phyloP scores from a whole-genome alignment of 2,329 filamentous ascomycete genomes.

The Cladobotryum mycophilum region DNA sequence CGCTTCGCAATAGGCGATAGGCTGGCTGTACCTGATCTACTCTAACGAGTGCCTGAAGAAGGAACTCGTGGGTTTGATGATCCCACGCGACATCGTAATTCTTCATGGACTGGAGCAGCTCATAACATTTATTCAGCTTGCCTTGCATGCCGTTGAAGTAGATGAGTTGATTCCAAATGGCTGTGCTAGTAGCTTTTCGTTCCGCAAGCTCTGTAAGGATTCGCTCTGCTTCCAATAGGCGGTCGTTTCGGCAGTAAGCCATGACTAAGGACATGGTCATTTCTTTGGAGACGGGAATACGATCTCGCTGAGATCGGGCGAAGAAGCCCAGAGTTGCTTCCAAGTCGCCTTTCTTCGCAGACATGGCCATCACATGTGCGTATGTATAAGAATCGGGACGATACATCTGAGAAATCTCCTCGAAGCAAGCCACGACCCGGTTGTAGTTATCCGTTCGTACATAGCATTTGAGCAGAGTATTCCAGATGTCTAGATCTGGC shows the following conservation, averaged over 20 bases:
- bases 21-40: constrained; percentile 46
- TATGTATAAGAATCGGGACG: constrained; percentile 60
- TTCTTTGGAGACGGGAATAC: constrained; percentile 44
- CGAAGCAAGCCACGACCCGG: constrained; percentile 59
- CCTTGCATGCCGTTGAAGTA: constrained; percentile 60
- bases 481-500: constrained; percentile 62
- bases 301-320: constrained; percentile 49
- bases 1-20: constrained; percentile 40
- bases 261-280: constrained; percentile 62
- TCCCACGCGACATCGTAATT: constrained; percentile 41
- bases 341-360: constrained; percentile 65
- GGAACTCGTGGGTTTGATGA: constrained; percentile 41
- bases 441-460: constrained; percentile 59
- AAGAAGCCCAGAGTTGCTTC: constrained; percentile 61
- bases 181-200: constrained; percentile 45
- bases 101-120: constrained; percentile 44
- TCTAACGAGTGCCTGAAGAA: constrained; percentile 43
- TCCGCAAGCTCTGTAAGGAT: constrained; percentile 44
- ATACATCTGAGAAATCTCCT: constrained; percentile 45
- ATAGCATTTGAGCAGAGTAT: constrained; percentile 68
- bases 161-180: constrained; percentile 75
- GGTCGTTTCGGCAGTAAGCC: constrained; percentile 49
- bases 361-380: constrained; percentile 66
- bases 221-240: constrained; percentile 30
- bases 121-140: constrained; percentile 43